Evolutionary conservation across 306 rosid species (phyloP), one percentile per base, ranked within the genome.

Genomic region (Sphenostylis stenocarpa): DNA sequence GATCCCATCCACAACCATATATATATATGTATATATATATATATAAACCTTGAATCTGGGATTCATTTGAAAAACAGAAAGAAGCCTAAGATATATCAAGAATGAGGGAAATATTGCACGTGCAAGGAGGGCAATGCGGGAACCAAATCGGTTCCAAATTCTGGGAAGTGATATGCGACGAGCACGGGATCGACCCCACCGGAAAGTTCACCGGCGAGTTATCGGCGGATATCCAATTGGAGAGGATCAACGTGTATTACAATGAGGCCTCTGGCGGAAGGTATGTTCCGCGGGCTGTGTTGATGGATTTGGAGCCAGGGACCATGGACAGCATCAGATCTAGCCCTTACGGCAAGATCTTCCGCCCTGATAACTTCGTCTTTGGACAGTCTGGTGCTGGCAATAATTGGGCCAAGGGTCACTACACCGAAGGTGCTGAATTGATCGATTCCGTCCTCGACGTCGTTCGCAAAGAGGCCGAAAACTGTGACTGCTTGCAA

Each of bases 341-440:
- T 24, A 76, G 85, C n/a, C 79, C 76, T 3, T 77, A 7, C 28
- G 85, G 85, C 49, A 63, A 82, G 79, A 77, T 82, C 41, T 82
- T 82, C 43, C 62, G 82, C 16, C 85, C 85, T 0, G 82, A 82
- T 17, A 82, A 82, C 85, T 82, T 82, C 52, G 82, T 82, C 36
- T 77, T 82, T 11, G 85, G 85, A 5, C 85, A 82, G 65, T 77
- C 82, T 28, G 85, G 85, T 12, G 85, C 85, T 23, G 97, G 96
- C 0, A 92, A 92, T 51, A 92, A 92, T 9, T 92, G 96, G 97
- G 97, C 96, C 3, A 82, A 82, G 47, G 85, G 85, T 14, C 85
- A 82, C 23, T 83, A 83, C 20, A 83, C 83, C 43, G 86, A 83
- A 57, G 86, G 86, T 3, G 83, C 86, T 1, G 86, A 83, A 61